Percentiles rank a stretch among this genome's conserved stretches.
Evolutionary conservation across 2,329 filamentous ascomycete species (phyloP).

Genomic region (Nemania sp.): DNA sequence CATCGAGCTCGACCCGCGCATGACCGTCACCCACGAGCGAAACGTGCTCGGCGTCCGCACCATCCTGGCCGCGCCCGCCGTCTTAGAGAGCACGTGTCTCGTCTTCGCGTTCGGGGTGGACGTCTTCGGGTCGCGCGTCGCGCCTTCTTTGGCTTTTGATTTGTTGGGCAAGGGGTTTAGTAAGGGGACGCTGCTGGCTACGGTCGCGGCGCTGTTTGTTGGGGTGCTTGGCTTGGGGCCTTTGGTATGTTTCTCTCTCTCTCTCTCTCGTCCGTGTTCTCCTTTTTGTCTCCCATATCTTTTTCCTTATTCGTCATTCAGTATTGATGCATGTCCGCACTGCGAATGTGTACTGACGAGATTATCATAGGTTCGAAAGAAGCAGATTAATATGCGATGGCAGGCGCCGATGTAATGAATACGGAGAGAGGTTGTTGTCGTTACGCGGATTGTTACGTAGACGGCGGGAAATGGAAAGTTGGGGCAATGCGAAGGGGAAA

Average conservation of each 20-base stretch:
- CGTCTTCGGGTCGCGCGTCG: slow-evolving; percentile 81
- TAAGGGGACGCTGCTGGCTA: slow-evolving; percentile 81
- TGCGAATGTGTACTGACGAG: slow-evolving; percentile 7
- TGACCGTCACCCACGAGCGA: slow-evolving; percentile 77
- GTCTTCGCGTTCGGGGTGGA: slow-evolving; percentile 88
- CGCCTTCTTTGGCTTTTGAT: slow-evolving; percentile 90
- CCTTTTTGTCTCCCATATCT: neutral
- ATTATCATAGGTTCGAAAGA: slow-evolving; percentile 47
- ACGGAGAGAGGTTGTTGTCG: neutral
- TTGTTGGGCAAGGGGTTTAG: slow-evolving; percentile 92
- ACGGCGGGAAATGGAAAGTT: no score
- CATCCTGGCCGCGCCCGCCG: slow-evolving; percentile 74
- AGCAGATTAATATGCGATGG: slow-evolving; percentile 52
- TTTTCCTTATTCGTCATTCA: neutral
- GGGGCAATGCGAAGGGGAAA: no score
- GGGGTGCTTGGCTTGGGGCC: slow-evolving; percentile 81
- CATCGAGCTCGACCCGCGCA: slow-evolving; percentile 82
- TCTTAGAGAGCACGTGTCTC: slow-evolving; percentile 89
- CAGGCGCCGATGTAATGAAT: slow-evolving; percentile 27
- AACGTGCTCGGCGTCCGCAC: slow-evolving; percentile 76
- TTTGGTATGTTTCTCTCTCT: slow-evolving; percentile 66
- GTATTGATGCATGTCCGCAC: neutral
- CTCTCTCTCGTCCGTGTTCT: neutral
- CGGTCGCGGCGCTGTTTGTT: slow-evolving; percentile 76
- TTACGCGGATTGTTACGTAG: no score